Conservation (phyloP, 768 basidiomycete genomes). For the Pulveroboletus frians region DNA sequence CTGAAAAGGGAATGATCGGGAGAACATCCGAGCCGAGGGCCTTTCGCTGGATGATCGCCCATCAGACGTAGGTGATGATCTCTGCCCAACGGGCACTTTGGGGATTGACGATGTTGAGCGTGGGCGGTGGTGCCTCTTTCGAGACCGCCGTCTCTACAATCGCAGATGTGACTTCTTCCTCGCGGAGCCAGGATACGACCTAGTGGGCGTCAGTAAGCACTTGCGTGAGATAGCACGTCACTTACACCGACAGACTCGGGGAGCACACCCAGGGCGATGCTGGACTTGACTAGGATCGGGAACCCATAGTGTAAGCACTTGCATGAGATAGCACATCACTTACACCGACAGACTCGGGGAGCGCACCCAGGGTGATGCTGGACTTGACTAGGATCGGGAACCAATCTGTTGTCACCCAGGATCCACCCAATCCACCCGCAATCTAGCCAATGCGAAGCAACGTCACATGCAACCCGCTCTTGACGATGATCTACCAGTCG, state of each 20-base stretch:
- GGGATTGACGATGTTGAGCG: too few relatives aligned
- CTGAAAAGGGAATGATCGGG: slow-evolving; percentile 29
- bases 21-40: slow-evolving; percentile 9
- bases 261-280: slow-evolving; percentile 25
- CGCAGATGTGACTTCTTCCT: slow-evolving; percentile 33
- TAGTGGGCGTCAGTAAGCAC: slow-evolving; percentile 7
- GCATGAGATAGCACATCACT: slow-evolving; percentile 4
- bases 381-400: slow-evolving; percentile 37
- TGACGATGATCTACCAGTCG: slow-evolving; percentile 31
- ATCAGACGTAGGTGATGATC: slow-evolving; percentile 25
- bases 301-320: too few relatives aligned
- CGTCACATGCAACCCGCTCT: slow-evolving; percentile 33
- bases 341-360: slow-evolving; percentile 33
- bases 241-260: slow-evolving; percentile 34
- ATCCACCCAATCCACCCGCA: slow-evolving; percentile 36
- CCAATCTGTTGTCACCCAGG: too few relatives aligned
- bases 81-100: slow-evolving; percentile 31
- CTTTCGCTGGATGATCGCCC: slow-evolving; percentile 12
- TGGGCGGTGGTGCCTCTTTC: slow-evolving; percentile 9
- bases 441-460: slow-evolving; percentile 46
- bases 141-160: slow-evolving; percentile 29
- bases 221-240: not conserved
- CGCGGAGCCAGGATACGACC: slow-evolving; percentile 41
- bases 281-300: slow-evolving; percentile 38
- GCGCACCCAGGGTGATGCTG: slow-evolving; percentile 23